These are phyloP conservation scores for Botryotinia narcissicola DNA, from an alignment of 2,329 filamentous ascomycete genomes.

Conservation along the genomic window DNA sequence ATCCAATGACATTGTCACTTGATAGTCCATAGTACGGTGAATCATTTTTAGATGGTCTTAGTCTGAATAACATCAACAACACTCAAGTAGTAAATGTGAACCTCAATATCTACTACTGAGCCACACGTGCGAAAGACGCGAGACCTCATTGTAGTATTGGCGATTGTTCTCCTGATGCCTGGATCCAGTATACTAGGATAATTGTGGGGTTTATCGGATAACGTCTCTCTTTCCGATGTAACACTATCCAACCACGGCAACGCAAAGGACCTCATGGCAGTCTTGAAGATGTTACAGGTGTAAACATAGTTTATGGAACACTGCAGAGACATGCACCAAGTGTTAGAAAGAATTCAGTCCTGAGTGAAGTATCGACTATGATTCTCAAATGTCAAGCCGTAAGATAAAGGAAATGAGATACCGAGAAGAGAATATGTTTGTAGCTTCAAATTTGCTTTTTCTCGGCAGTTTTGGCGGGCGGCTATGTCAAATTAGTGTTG, in stretches of 20 bases:
- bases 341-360: not conserved
- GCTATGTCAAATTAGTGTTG: not conserved
- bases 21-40: constrained; percentile 9
- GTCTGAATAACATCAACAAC: not conserved
- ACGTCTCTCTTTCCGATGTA: constrained; percentile 4
- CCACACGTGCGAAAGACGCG: constrained; percentile 19
- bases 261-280: constrained; percentile 5
- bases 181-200: not conserved
- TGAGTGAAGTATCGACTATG: not conserved
- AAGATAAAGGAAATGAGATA: not conserved
- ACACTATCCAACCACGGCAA: constrained; percentile 14
- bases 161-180: constrained; percentile 1
- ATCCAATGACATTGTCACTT: constrained; percentile 15
- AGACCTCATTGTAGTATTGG: constrained; percentile 16
- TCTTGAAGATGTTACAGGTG: not conserved
- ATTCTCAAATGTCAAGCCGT: not conserved
- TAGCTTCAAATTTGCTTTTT: not conserved
- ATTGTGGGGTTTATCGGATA: constrained; percentile 4
- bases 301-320: not conserved
- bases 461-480: not conserved
- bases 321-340: constrained; percentile 1
- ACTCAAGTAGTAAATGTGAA: not conserved
- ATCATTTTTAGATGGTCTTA: not conserved
- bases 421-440: not conserved
- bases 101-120: not conserved